These are phyloP conservation scores for Sclerotinia spermophila DNA, from an alignment of 2,329 filamentous ascomycete genomes.

Conservation along the genomic window DNA sequence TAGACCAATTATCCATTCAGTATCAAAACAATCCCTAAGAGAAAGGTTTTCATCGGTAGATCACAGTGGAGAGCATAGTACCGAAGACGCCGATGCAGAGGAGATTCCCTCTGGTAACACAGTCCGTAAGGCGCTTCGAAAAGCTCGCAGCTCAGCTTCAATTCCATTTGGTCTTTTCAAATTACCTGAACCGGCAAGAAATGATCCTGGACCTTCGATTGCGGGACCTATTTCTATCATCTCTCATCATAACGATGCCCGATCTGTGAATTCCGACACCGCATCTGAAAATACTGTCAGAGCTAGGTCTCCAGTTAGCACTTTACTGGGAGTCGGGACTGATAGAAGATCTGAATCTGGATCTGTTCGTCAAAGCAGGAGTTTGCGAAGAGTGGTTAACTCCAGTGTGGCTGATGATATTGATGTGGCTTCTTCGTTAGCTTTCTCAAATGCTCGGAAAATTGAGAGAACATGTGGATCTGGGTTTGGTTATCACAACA, in stretches of 20 bases:
- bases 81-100: not conserved
- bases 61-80: not conserved
- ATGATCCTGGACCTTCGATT: not conserved
- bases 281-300: not conserved
- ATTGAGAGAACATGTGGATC: not conserved
- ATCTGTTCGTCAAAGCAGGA: not conserved
- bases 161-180: conserved; percentile 8
- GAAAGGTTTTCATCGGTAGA: not conserved
- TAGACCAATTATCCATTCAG: conserved; percentile 4
- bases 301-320: conserved; percentile 13
- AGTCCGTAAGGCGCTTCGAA: not conserved
- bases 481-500: not conserved
- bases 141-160: conserved; percentile 12
- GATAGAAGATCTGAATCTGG: not conserved
- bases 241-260: not conserved
- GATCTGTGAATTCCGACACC: not conserved
- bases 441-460: not conserved
- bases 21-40: conserved; percentile 5
- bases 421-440: not conserved
- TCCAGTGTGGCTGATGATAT: not conserved
- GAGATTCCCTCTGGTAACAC: not conserved
- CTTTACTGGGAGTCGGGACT: not conserved
- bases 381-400: too few relatives aligned
- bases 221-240: not conserved
- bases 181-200: not conserved